Evolutionary conservation across 495 filamentous ascomycete species (phyloP), one percentile per base, ranked within the genome.

Genomic region (Neurospora cerealis): DNA sequence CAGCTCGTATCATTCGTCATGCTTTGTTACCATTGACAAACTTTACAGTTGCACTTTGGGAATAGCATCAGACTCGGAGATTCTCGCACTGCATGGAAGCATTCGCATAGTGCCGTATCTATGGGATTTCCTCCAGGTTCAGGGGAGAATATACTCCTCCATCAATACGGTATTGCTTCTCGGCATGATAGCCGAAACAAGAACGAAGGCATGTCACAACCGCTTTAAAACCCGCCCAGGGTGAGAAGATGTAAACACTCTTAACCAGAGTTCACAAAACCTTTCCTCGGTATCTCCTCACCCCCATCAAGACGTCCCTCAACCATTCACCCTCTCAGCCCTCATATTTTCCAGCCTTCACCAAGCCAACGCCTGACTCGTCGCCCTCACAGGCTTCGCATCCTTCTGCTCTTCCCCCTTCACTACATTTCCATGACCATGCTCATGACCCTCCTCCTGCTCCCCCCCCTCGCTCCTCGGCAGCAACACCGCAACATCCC

Each of bases 401-500:
- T 70, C 69, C 19, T 28, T 70, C 34, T 75, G 74, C 15, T 71
- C 71, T n/a, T 44, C 75, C 70, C 74, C 75, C 75, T 69, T 75
- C 70, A 79, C 46, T 3, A 24, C 48, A 2, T 34, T 34, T 34
- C 32, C 32, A 60, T 28, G 48, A 28, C 21, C 11, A 37, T 70
- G 28, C 4, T 38, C 69, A 44, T 36, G 71, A 4, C 10, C 9
- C 8, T 32, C 28, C 37, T 72, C 71, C 17, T n/a, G 71, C 3
- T 72, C 28, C n/a, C n/a, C 28, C n/a, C 37, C 32, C 28, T 32
- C 71, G 10, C 28, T 60, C 17, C 54, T 36, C 10, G 41, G 39
- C n/a, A 60, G 3, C 28, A 69, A 34, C 3, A 60, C 42, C 28
- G 73, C 42, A 24, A 82, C 73, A 41, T 80, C 81, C 84, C 77